Evolutionary conservation across 768 basidiomycete species (phyloP).

Genomic region (Podaxis sp.): DNA sequence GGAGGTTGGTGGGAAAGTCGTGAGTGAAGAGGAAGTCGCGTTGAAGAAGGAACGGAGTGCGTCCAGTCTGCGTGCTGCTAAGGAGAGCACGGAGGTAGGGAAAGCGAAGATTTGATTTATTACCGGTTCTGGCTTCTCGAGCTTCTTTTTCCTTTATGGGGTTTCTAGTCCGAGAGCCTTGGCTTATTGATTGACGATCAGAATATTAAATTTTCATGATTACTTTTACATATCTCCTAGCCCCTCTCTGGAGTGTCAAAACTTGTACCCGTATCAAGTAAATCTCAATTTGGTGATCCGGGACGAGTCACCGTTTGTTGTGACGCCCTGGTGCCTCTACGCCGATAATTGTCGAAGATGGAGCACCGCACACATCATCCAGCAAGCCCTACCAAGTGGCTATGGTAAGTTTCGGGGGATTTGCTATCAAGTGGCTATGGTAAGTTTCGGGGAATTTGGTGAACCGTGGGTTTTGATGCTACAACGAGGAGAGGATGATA

Average conservation of each 20-base stretch:
- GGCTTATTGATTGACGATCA: neutral
- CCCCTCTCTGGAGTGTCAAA: neutral
- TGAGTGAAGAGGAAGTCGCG: slow-evolving; percentile 63
- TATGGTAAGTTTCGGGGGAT: too few relatives aligned
- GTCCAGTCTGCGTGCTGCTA: neutral
- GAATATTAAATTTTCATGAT: neutral
- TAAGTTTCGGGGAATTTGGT: neutral
- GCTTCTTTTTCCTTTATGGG: neutral
- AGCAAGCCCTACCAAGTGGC: neutral
- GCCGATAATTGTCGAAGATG: neutral
- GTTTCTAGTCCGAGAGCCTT: neutral
- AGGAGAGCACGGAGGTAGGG: neutral
- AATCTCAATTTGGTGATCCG: neutral
- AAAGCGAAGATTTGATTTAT: slow-evolving; percentile 7
- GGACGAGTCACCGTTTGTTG: neutral
- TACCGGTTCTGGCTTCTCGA: neutral
- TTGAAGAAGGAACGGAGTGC: slow-evolving; percentile 34
- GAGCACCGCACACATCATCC: neutral
- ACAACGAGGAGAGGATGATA: neutral
- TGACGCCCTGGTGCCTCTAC: neutral
- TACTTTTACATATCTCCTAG: neutral
- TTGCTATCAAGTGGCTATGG: neutral
- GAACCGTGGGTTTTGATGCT: neutral
- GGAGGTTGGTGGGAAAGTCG: slow-evolving; percentile 52
- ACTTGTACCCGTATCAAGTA: neutral